Base-by-base conservation (phyloP, 164 flowering plant genomes). In the Magnolia kwangsiensis region DNA sequence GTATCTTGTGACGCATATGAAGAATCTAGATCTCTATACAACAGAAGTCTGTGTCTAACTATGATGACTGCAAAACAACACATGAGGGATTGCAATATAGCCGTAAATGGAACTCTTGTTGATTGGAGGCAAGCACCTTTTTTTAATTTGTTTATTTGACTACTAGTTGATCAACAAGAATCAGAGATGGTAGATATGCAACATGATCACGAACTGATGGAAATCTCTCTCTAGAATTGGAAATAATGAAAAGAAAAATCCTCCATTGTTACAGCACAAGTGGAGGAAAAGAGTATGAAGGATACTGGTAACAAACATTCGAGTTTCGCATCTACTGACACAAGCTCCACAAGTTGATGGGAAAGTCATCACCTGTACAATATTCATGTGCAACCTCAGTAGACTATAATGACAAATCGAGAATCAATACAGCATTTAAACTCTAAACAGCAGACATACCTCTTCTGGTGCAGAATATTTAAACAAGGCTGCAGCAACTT, bases 261-360 rank as follows among this genome's bases (percentile, higher is more conserved):
- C 31, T 19, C 1, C 61, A 21, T 21, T 66, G 69, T 21, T 21
- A 2, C 37, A 55, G 13, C 16, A 13, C 71, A 37, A 14, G 51
- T 24, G 9, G 31, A 45, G 45, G 16, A 20, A 64, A 19, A 45
- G 21, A 63, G 31, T 0, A 24, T 20, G 1, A 80, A 91, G 98
- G 98, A 95, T 95, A 95, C 98, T 88, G 67, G 96, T 92, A 13
- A 92, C 86, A 78, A 80, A 94, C 99, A 96, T 96, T 76, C 94
- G 84, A 75, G 97, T 91, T 81, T 92, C 99, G 79, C 97, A 91
- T 51, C 69, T 84, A 16, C 74, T 49, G 13, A 87, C 87, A 87
- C 99, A 96, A 72, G 88, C 84, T 83, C 99, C 98, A 82, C 99
- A 96, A 16, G 99, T 96, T 72, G 99, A 84, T 73, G 99, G 98